Conservation (phyloP, 345 rosid genomes). For the Aquilaria yunnanensis region DNA sequence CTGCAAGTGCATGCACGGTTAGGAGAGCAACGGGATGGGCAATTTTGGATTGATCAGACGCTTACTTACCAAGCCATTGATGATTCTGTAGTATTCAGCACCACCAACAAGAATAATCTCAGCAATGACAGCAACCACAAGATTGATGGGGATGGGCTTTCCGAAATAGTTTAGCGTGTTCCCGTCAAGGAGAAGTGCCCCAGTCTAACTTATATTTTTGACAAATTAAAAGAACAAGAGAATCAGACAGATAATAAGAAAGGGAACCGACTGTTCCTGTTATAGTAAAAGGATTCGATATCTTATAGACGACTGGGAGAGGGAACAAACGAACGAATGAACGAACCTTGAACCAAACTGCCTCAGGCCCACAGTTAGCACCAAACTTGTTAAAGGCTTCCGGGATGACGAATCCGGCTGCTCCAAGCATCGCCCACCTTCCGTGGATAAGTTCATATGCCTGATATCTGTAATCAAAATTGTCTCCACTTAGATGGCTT, state of each 20-base stretch:
- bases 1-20: slow-evolving; percentile 10
- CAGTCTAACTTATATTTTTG: slow-evolving; percentile 44
- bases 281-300: background rate
- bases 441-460: slow-evolving; percentile 89
- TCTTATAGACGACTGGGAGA: background rate
- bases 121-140: slow-evolving; percentile 65
- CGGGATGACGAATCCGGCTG: slow-evolving; percentile 92
- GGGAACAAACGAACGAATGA: background rate
- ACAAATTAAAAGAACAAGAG: background rate
- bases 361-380: slow-evolving; percentile 98
- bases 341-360: slow-evolving; percentile 90
- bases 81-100: slow-evolving; percentile 97
- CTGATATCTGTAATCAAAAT: slow-evolving; percentile 51
- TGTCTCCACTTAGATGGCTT: no score
- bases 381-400: slow-evolving; percentile 96
- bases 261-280: background rate
- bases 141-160: slow-evolving; percentile 84
- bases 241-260: background rate
- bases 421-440: slow-evolving; percentile 99
- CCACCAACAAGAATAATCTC: slow-evolving; percentile 90
- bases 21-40: no score
- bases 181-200: slow-evolving; percentile 95
- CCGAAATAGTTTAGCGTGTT: slow-evolving; percentile 96
- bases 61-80: slow-evolving; percentile 66
- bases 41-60: no score